These are phyloP conservation scores for Exophiala phaeomuriformis DNA, from an alignment of 2,329 filamentous ascomycete species.

Conservation along the genomic window DNA sequence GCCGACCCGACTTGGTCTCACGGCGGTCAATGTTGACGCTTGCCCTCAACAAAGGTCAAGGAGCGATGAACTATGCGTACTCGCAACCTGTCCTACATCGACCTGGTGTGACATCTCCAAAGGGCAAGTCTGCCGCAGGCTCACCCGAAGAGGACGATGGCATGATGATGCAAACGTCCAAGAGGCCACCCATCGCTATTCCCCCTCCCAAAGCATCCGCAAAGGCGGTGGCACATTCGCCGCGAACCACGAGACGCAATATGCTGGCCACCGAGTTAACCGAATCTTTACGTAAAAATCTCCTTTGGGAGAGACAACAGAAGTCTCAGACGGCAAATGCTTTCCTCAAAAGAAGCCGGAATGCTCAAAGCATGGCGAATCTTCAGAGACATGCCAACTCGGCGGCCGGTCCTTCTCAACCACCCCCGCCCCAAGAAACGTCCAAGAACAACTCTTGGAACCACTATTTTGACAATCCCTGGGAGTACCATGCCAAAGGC, in stretches of 20 bases:
- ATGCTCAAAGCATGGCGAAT: slow-evolving; percentile 83
- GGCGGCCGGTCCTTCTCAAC: slow-evolving; percentile 48
- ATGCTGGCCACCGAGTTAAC: slow-evolving; percentile 95
- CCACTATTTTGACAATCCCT: slow-evolving; percentile 74
- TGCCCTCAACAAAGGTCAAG: slow-evolving; percentile 55
- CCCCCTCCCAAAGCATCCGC: slow-evolving; percentile 16
- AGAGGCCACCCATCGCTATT: slow-evolving; percentile 21
- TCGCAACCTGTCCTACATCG: slow-evolving; percentile 41
- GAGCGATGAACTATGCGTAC: slow-evolving; percentile 23
- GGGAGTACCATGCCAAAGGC: slow-evolving; percentile 76
- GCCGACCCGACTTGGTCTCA: slow-evolving; percentile 73
- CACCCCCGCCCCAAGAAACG: slow-evolving; percentile 31
- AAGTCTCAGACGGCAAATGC: slow-evolving; percentile 85
- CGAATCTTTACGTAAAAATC: slow-evolving; percentile 80
- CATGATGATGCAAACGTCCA: slow-evolving; percentile 24
- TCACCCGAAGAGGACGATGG: slow-evolving; percentile 40
- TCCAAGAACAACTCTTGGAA: slow-evolving; percentile 70
- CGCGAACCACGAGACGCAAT: slow-evolving; percentile 82
- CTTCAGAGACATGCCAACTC: slow-evolving; percentile 71
- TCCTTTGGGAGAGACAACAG: slow-evolving; percentile 92
- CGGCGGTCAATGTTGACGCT: slow-evolving; percentile 83
- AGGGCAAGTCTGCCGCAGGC: slow-evolving; percentile 47
- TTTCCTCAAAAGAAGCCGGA: slow-evolving; percentile 81
- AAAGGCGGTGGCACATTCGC: slow-evolving; percentile 65
- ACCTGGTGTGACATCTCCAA: slow-evolving; percentile 55